Conservation (phyloP, 495 filamentous ascomycete species). For the Rusavskia elegans region DNA sequence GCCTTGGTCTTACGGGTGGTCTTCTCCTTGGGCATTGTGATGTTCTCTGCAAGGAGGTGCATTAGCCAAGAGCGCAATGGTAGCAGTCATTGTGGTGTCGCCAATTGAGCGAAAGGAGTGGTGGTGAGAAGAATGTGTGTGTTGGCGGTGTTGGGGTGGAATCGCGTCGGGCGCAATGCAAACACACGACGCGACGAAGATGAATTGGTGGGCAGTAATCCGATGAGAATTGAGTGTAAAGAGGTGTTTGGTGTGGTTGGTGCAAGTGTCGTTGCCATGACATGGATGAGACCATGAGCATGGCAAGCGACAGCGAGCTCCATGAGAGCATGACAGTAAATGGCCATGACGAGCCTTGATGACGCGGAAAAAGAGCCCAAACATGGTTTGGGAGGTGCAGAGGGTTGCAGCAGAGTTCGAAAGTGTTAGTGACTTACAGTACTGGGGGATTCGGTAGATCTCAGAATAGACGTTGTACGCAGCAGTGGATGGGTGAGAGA, state of each 20-base stretch:
- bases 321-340: slow-evolving; percentile 12
- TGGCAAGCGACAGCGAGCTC: slow-evolving; percentile 17
- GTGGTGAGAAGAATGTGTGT: background rate
- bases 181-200: slow-evolving; percentile 2
- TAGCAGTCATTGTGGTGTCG: background rate
- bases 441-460: slow-evolving; percentile 9
- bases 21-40: slow-evolving; percentile 66
- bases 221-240: background rate
- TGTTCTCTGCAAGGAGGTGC: slow-evolving; percentile 4
- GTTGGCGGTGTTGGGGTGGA: background rate
- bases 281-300: slow-evolving; percentile 4
- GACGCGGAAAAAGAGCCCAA: slow-evolving; percentile 8
- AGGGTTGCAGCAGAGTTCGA: background rate
- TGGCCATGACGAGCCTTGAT: slow-evolving; percentile 13
- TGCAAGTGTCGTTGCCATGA: too few relatives aligned
- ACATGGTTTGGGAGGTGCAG: slow-evolving; percentile 9
- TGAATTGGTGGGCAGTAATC: background rate
- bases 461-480: slow-evolving; percentile 13
- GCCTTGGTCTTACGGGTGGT: slow-evolving; percentile 40
- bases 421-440: slow-evolving; percentile 18
- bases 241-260: background rate
- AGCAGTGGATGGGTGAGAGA: slow-evolving; percentile 39
- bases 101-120: background rate
- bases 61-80: slow-evolving; percentile 6
- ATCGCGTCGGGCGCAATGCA: slow-evolving; percentile 1